These are phyloP conservation scores for Metrosideros polymorpha DNA, from an alignment of 441 rosid species.

Conservation along the genomic window DNA sequence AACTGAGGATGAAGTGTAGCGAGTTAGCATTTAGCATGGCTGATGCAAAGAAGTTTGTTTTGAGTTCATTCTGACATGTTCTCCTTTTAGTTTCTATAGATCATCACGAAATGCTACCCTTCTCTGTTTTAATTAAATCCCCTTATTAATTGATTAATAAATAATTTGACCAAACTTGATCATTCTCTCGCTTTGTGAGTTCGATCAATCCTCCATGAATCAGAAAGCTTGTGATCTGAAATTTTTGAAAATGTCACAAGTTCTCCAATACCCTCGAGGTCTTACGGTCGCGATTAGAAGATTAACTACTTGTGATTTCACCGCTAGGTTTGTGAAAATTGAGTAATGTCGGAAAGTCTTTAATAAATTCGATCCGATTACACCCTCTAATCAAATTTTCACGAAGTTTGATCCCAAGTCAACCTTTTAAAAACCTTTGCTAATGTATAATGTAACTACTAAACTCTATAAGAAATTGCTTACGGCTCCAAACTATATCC, in stretches of 20 bases:
- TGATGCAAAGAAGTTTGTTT: not conserved
- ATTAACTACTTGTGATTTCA: not conserved
- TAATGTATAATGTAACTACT: not conserved
- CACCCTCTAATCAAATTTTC: not conserved
- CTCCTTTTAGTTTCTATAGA: not conserved
- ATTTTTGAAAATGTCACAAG: not conserved
- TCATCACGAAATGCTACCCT: no score
- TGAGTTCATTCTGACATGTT: not conserved
- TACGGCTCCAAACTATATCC: not conserved
- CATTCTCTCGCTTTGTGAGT: not conserved
- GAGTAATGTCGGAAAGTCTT: not conserved
- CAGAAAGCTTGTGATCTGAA: fast-evolving
- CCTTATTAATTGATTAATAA: no score
- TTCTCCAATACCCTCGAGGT: not conserved
- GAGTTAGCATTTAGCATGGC: not conserved
- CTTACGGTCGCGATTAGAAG: not conserved
- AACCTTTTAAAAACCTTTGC: not conserved
- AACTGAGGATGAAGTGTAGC: not conserved
- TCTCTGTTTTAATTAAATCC: not conserved
- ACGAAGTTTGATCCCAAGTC: not conserved
- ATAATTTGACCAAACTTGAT: not conserved
- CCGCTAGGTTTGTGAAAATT: not conserved
- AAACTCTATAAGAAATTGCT: not conserved
- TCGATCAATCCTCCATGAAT: not conserved
- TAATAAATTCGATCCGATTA: not conserved